Evolutionary conservation across 148 eudicot genomes (phyloP), one percentile per base, ranked within the genome.

Genomic region (Rhododendron henanense): DNA sequence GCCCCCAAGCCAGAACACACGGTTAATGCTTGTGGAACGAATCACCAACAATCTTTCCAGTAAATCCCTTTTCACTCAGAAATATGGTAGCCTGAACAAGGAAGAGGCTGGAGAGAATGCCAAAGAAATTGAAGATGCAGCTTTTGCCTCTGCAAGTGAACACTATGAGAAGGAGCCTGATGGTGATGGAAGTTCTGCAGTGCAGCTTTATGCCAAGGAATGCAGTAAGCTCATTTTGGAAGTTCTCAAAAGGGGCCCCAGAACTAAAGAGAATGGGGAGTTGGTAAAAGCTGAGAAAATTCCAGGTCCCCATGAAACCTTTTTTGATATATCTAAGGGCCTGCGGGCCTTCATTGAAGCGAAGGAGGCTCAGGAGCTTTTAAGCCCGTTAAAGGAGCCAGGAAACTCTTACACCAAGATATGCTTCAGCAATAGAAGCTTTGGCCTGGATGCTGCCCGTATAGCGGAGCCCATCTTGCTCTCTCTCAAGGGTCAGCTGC

Each of bases 401-500:
- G 94, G 93, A 81, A 93, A 91, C 85, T 75, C 86, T 19, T 93
- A 89, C 79, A 83, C 85, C 14, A 91, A 90, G 78, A 91, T 93
- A 85, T 92, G 95, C 82, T 91, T 93, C 81, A 93, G 95, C 90
- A 92, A 93, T 76, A 91, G 93, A 86, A 93, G 95, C 88, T 93
- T 93, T 75, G 94, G 95, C 51, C 73, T 90, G 44, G 93, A 83
- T 47, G 94, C 94, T 10, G 94, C 95, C 5, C 84, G 33, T 77
- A 87, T 91, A 79, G 94, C 91, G 31, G 88, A 83, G 23, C 91
- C 94, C 45, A 90, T 91, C 81, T 78, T 93, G 85, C 45, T 75
- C 75, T 88, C 93, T 63, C 83, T 93, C 4, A 91, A 92, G 85
- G 84, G 81, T 90, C 93, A 91, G 45, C 83, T 93, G 84, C 88